Conservation (phyloP, 2,329 filamentous ascomycete species). For the Colletotrichum orbiculare region DNA sequence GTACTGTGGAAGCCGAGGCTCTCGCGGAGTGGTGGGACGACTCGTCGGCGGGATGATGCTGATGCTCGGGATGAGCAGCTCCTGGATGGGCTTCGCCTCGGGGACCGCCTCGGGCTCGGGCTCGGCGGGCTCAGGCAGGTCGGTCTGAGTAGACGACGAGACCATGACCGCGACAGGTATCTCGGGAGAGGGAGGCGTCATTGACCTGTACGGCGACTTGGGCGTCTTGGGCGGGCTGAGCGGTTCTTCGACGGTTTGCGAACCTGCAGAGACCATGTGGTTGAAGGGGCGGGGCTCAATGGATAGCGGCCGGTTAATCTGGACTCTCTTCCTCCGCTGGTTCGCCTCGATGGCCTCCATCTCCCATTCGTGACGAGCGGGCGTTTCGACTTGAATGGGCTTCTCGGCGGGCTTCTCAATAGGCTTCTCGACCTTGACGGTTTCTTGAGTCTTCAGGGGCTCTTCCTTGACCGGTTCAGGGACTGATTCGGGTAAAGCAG, state of each 20-base stretch:
- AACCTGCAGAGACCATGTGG: slow-evolving; percentile 72
- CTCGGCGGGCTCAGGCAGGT: slow-evolving; percentile 41
- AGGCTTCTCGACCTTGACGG: slow-evolving; percentile 52
- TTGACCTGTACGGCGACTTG: slow-evolving; percentile 57
- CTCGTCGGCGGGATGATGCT: slow-evolving; percentile 90
- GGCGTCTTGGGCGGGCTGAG: slow-evolving; percentile 75
- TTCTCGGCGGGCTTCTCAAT: slow-evolving; percentile 44
- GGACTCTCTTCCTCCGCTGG: slow-evolving; percentile 76
- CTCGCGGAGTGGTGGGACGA: slow-evolving; percentile 80
- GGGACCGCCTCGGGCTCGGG: slow-evolving; percentile 37
- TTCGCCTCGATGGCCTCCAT: slow-evolving; percentile 74
- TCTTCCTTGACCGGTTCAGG: too few species aligned
- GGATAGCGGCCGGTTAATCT: slow-evolving; percentile 60
- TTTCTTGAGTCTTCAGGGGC: slow-evolving; percentile 47
- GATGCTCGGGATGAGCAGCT: slow-evolving; percentile 81
- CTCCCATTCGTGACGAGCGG: slow-evolving; percentile 63
- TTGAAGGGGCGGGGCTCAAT: slow-evolving; percentile 58
- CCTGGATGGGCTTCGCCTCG: slow-evolving; percentile 36
- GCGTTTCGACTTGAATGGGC: slow-evolving; percentile 55
- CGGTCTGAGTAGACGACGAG: slow-evolving; percentile 73
- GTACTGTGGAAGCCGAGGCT: slow-evolving; percentile 81
- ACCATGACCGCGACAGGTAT: slow-evolving; percentile 54
- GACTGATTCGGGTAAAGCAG: slow-evolving; percentile 55
- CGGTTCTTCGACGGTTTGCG: slow-evolving; percentile 72
- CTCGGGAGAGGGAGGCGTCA: slow-evolving; percentile 54